Base-by-base conservation (phyloP, 176 grass and related monocot genomes). In the Melocanna baccifera region DNA sequence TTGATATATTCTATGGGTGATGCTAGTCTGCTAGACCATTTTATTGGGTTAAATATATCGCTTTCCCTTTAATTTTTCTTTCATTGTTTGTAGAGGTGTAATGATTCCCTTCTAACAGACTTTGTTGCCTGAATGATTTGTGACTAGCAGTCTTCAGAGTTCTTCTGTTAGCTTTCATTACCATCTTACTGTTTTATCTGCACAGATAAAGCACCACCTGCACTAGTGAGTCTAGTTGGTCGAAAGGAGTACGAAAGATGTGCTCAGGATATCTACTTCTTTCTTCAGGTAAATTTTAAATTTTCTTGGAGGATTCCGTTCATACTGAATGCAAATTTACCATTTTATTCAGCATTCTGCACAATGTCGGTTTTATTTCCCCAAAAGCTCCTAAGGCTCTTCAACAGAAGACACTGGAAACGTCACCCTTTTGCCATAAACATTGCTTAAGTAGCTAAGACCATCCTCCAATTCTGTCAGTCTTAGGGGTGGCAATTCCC, bases 251-350 rank as follows among this genome's bases (percentile, higher is more conserved):
- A 99, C 16, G 93, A 99, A 84, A 91, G 81, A 39, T 94, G 93
- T 90, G 97, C 91, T 69, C 86, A 92, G 68, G 97, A 99, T 84
- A 80, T 99, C 59, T 99, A 94, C 85, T 96, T 94, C 81, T 99
- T 99, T 91, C 91, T 99, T 76, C 97, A 99, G 97, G 97, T 94
- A 91, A 89, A 14, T 47, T 69, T 73, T 94, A 91, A 89, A 14
- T 47, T 69, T 73, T 79, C 43, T 32, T 62, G 55, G 47, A 67
- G 61, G 51, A 37, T 59, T 75, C 68, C 75, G 14, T 39, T 46
- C 37, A 67, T 86, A 23, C 4, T 29, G 28, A 51, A 64, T 73
- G 46, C 30, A 61, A 72, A 68, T 41, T 64, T 43, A 61, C 59
- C n/a, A 12, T 76, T 47, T 75, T 51, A 20, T 15, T 43, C 19